phyloP scores from a whole-genome alignment of 176 grass and related monocot species.

The Oryza rufipogon region DNA sequence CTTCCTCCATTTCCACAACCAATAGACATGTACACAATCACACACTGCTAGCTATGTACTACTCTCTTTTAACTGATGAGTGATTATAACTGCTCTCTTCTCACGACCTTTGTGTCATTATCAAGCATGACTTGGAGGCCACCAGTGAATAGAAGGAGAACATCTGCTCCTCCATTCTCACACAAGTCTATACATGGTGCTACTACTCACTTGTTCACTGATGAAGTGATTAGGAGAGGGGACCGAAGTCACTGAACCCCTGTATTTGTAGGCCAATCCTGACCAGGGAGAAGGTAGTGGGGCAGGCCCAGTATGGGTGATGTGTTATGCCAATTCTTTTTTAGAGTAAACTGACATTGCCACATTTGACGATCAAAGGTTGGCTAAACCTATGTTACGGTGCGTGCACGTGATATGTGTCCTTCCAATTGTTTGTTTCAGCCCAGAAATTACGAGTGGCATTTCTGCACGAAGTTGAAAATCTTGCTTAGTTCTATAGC shows the following conservation, averaged over 20 bases:
- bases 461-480: too few species aligned
- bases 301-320: not conserved
- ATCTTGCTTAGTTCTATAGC: too few species aligned
- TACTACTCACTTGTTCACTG: too few species aligned
- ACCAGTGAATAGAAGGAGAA: not conserved
- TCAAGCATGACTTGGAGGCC: slow-evolving; percentile 24
- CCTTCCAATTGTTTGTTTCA: not conserved
- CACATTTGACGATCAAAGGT: not conserved
- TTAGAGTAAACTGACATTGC: not conserved
- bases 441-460: too few species aligned
- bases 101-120: not conserved
- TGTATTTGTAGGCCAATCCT: too few species aligned
- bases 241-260: not conserved
- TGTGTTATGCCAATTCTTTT: too few species aligned
- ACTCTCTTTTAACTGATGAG: not conserved
- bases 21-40: too few species aligned
- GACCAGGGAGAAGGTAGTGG: too few species aligned
- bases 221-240: not conserved
- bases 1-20: too few species aligned
- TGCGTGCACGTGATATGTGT: not conserved
- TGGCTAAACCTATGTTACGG: not conserved
- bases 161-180: not conserved
- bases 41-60: not conserved
- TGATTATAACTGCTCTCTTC: not conserved
- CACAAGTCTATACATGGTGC: too few species aligned